Conservation (phyloP, 148 eudicot species). For the Fagopyrum esculentum region DNA sequence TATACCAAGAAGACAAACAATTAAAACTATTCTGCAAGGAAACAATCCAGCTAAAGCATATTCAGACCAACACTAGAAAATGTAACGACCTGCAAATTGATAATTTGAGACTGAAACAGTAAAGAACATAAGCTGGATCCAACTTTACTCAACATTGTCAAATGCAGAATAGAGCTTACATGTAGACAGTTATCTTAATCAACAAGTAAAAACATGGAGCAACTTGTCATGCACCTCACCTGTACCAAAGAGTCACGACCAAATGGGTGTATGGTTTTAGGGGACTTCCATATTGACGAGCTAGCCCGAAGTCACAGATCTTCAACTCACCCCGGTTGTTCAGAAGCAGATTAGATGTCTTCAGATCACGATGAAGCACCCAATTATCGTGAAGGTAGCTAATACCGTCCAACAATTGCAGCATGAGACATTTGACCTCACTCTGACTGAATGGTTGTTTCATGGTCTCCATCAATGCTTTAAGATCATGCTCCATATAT, state of each 20-base stretch:
- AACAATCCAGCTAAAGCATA: not conserved
- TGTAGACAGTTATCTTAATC: not conserved
- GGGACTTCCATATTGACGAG: slow-evolving; percentile 96
- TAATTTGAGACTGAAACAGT: no score
- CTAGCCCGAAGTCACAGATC: slow-evolving; percentile 86
- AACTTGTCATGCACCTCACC: slow-evolving; percentile 42
- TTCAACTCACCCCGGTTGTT: slow-evolving; percentile 90
- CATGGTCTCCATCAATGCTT: slow-evolving; percentile 85
- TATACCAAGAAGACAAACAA: not conserved
- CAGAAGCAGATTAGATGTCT: slow-evolving; percentile 84
- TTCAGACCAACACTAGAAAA: not conserved
- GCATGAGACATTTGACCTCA: slow-evolving; percentile 95
- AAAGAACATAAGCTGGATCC: not conserved
- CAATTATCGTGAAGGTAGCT: slow-evolving; percentile 95
- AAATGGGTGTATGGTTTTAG: slow-evolving; percentile 87
- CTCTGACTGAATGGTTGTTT: slow-evolving; percentile 92
- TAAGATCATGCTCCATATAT: slow-evolving; percentile 97
- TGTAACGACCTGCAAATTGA: not conserved
- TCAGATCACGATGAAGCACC: slow-evolving; percentile 94
- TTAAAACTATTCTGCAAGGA: not conserved
- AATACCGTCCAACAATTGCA: slow-evolving; percentile 74
- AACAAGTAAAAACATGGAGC: not conserved
- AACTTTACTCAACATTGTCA: not conserved
- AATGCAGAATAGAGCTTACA: not conserved
- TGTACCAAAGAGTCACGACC: slow-evolving; percentile 99